Percentiles rank a stretch among this genome's conserved stretches.
Evolutionary conservation across 2,329 filamentous ascomycete genomes (phyloP).

Genomic region (Alternaria ethzedia): DNA sequence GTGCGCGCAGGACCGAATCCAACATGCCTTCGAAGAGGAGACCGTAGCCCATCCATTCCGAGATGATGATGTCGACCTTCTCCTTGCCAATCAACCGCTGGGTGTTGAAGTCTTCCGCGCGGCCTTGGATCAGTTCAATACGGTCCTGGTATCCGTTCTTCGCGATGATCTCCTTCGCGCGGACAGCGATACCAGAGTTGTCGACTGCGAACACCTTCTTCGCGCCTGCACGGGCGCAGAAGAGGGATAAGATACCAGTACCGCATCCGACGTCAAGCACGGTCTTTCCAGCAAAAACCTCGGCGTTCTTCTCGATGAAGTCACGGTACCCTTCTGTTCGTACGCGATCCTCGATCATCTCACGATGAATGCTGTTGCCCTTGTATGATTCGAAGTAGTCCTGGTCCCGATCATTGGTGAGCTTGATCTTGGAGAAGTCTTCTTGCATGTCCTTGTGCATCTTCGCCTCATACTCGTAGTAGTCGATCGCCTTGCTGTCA

Average conservation of each 20-base stretch:
- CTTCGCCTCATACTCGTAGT: conserved; percentile 46
- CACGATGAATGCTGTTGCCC: conserved; percentile 81
- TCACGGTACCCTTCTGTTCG: conserved; percentile 92
- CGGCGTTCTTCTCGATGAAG: conserved; percentile 91
- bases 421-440: conserved; percentile 35
- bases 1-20: conserved; percentile 85
- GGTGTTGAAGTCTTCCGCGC: conserved; percentile 83
- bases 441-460: conserved; percentile 50
- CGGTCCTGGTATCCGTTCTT: conserved; percentile 75
- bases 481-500: conserved; percentile 37
- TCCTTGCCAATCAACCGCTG: conserved; percentile 55
- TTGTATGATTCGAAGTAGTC: conserved; percentile 71
- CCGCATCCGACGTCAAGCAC: conserved; percentile 89
- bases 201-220: conserved; percentile 88
- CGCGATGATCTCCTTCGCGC: conserved; percentile 83
- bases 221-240: conserved; percentile 89
- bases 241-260: conserved; percentile 89
- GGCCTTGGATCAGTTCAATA: conserved; percentile 82
- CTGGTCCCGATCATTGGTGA: conserved; percentile 58
- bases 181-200: conserved; percentile 87
- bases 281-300: conserved; percentile 82
- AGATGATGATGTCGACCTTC: conserved; percentile 91
- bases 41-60: conserved; percentile 98
- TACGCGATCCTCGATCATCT: conserved; percentile 89
- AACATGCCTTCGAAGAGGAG: conserved; percentile 96